Evolutionary conservation across 441 rosid genomes (phyloP).

Genomic region (Erodium moschatum): DNA sequence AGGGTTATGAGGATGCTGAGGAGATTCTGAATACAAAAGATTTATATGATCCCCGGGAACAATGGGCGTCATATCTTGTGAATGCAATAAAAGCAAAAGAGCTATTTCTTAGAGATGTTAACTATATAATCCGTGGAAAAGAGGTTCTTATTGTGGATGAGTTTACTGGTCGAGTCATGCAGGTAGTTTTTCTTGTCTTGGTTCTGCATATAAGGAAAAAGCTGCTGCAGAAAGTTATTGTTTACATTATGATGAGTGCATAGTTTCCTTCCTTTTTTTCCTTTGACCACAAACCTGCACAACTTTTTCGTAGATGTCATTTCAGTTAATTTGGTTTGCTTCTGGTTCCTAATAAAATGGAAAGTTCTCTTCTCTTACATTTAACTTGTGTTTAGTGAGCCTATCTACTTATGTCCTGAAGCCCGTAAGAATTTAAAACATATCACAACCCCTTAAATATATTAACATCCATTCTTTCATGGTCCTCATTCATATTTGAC

Average conservation of each 20-base stretch:
- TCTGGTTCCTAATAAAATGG: neutral
- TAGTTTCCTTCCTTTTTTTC: neutral
- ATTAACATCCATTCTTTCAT: neutral
- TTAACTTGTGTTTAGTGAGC: neutral
- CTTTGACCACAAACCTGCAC: neutral
- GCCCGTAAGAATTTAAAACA: neutral
- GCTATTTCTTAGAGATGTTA: constrained; percentile 84
- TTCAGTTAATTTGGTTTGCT: neutral
- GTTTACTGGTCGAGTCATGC: constrained; percentile 98
- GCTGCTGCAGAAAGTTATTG: neutral
- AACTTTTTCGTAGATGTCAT: neutral
- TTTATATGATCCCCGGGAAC: constrained; percentile 94
- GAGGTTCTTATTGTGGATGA: constrained; percentile 96
- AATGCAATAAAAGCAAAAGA: constrained; percentile 95
- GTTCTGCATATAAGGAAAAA: constrained; percentile 13
- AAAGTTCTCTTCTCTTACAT: neutral
- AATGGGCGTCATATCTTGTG: constrained; percentile 82
- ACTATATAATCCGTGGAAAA: constrained; percentile 82
- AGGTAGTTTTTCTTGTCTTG: constrained; percentile 38
- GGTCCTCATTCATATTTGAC: neutral
- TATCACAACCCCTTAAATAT: neutral
- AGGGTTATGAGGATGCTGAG: constrained; percentile 93
- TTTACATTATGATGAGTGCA: neutral
- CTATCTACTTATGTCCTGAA: neutral
- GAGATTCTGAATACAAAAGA: constrained; percentile 84